These are phyloP conservation scores for Fusarium staphyleae DNA, from an alignment of 2,329 filamentous ascomycete species.

Conservation along the genomic window DNA sequence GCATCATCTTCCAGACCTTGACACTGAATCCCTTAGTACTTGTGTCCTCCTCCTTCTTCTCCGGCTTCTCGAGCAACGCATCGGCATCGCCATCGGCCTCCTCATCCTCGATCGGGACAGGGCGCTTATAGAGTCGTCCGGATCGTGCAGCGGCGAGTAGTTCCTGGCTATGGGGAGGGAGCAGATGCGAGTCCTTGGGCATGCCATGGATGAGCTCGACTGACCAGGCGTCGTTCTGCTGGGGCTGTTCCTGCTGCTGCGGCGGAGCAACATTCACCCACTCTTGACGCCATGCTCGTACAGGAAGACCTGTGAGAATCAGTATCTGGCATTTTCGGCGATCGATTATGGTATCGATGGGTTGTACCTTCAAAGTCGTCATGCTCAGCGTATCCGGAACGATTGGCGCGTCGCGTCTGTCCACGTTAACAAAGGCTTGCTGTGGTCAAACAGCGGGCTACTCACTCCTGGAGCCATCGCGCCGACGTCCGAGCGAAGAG, in stretches of 20 bases:
- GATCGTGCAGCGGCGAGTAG: conserved; percentile 82
- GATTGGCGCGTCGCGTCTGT: conserved; percentile 64
- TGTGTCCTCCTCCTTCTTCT: conserved; percentile 71
- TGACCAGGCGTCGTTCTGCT: conserved; percentile 74
- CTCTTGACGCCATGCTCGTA: conserved; percentile 87
- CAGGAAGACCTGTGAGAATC: conserved; percentile 71
- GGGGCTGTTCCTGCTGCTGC: conserved; percentile 66
- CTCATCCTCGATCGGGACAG: conserved; percentile 67
- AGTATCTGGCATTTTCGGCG: conserved; percentile 24
- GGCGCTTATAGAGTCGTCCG: conserved; percentile 76
- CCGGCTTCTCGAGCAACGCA: conserved; percentile 56
- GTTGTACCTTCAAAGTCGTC: conserved; percentile 66
- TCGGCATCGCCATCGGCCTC: conserved; percentile 62
- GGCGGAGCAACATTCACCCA: conserved; percentile 72
- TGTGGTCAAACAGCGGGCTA: conserved; percentile 31
- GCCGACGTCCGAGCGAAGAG: conserved; percentile 1
- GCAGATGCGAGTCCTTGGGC: conserved; percentile 82
- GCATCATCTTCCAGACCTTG: conserved; percentile 68
- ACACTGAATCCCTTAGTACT: conserved; percentile 60
- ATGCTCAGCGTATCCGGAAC: conserved; percentile 64
- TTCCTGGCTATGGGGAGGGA: conserved; percentile 81
- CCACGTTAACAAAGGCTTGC: conserved; percentile 25
- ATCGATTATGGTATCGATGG: neutral
- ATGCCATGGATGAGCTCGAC: conserved; percentile 77
- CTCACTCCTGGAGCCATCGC: conserved; percentile 52